A percentile compares a stretch with the other conserved stretches of the same genome.
phyloP scores from a whole-genome alignment of 2,329 filamentous ascomycete species.

The Calonectria montana region DNA sequence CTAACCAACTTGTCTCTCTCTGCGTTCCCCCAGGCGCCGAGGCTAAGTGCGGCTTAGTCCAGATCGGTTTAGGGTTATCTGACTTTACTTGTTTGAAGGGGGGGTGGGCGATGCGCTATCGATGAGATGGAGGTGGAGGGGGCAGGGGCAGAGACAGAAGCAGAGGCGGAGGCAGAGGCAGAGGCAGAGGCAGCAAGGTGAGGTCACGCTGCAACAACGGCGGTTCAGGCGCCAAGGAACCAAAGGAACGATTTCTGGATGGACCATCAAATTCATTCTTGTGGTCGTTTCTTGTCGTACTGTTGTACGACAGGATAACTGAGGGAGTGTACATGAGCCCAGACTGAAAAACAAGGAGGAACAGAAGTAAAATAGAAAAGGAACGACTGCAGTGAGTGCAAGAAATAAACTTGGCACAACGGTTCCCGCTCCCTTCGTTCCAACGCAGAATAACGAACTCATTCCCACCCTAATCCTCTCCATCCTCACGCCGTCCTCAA shows the following conservation, averaged over 20 bases:
- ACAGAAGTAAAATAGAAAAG: neutral
- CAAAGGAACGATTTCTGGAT: neutral
- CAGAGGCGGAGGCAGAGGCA: neutral
- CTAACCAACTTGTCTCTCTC: neutral
- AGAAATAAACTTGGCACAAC: neutral
- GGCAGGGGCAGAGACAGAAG: neutral
- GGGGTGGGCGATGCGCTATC: neutral
- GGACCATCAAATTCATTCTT: constrained; percentile 5
- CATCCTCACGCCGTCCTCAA: neutral
- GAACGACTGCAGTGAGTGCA: neutral
- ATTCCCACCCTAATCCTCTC: neutral
- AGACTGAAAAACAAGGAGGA: neutral
- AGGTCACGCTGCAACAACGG: constrained; percentile 2
- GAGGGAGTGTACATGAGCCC: neutral
- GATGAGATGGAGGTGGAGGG: constrained; percentile 6
- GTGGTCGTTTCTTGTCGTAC: neutral
- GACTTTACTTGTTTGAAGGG: constrained; percentile 3
- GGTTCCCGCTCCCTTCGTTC: neutral
- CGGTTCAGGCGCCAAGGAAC: neutral
- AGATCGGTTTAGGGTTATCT: constrained; percentile 14
- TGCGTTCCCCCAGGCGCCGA: constrained; percentile 7
- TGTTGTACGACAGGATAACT: neutral
- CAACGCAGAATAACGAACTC: neutral
- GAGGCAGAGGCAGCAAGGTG: too few relatives aligned
- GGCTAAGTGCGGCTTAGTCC: constrained; percentile 4